phyloP scores from a whole-genome alignment of 371 early-diverging fungal species.

The Actinomucor elegans region DNA sequence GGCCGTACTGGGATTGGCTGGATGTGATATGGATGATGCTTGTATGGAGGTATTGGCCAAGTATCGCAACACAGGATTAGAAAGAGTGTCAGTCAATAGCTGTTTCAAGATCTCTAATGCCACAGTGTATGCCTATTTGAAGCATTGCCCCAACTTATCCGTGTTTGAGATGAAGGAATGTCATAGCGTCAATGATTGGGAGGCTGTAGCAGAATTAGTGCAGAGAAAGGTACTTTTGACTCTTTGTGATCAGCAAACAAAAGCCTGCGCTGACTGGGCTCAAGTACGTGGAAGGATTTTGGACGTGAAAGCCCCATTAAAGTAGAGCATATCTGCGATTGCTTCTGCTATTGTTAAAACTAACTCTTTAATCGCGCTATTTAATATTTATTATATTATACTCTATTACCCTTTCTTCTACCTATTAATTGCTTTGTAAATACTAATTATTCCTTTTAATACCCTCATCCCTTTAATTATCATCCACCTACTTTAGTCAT shows the following conservation, averaged over 20 bases:
- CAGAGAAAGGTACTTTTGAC: conserved; percentile 40
- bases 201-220: conserved; percentile 35
- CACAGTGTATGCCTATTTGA: conserved; percentile 45
- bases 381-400: neutral
- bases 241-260: conserved; percentile 43
- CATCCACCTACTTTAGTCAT: no score
- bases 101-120: conserved; percentile 51
- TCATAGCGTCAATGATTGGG: conserved; percentile 44
- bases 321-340: conserved; percentile 8
- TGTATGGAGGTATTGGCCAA: conserved; percentile 50
- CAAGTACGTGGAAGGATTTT: conserved; percentile 19
- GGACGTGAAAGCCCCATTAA: conserved; percentile 33
- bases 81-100: conserved; percentile 58
- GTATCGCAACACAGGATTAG: conserved; percentile 37
- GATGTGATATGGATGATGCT: conserved; percentile 57
- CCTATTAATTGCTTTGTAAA: neutral
- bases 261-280: conserved; percentile 38
- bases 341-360: no score
- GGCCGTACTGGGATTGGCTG: conserved; percentile 56
- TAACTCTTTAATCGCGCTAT: no score
- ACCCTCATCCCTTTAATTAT: no score
- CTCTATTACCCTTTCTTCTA: neutral
- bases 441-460: neutral
- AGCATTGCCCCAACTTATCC: conserved; percentile 51
- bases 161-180: conserved; percentile 66